These are phyloP conservation scores for Phytophthora uliginosa DNA, from an alignment of 352 stramenopile genomes.

Conservation along the genomic window DNA sequence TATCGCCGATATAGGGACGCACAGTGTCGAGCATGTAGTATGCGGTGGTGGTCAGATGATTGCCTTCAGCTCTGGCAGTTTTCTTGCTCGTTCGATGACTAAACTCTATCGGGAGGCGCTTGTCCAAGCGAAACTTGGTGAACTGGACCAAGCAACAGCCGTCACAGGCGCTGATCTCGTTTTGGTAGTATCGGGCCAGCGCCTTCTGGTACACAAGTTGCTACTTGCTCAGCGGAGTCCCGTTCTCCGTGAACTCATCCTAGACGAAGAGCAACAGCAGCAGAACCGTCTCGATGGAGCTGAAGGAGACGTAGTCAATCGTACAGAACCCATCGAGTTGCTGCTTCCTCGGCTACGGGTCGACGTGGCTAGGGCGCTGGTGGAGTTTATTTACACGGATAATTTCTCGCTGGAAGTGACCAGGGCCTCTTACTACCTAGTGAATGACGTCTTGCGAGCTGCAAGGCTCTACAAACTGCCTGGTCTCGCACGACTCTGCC, in stretches of 20 bases:
- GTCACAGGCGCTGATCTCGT: constrained; percentile 44
- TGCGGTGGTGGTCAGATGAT: constrained; percentile 63
- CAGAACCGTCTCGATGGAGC: neutral
- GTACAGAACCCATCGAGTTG: constrained; percentile 43
- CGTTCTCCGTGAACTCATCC: constrained; percentile 64
- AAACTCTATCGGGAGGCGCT: constrained; percentile 38
- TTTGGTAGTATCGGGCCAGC: constrained; percentile 56
- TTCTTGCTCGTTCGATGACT: constrained; percentile 55
- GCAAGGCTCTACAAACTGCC: constrained; percentile 54
- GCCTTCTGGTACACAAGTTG: constrained; percentile 61
- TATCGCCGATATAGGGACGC: constrained; percentile 27
- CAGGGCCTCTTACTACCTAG: constrained; percentile 51
- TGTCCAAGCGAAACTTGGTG: neutral
- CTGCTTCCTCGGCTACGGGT: constrained; percentile 57
- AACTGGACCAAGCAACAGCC: constrained; percentile 2
- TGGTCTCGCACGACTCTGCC: constrained; percentile 53
- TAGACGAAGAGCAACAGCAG: constrained; percentile 53
- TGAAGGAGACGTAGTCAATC: neutral
- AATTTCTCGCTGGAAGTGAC: constrained; percentile 58
- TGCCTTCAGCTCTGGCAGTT: constrained; percentile 59
- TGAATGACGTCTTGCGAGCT: constrained; percentile 69
- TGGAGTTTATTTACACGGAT: constrained; percentile 86
- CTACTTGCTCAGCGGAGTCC: constrained; percentile 66
- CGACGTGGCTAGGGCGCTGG: constrained; percentile 61
- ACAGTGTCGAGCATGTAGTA: constrained; percentile 56